phyloP scores from a whole-genome alignment of 805 yeast species.

The Spathaspora gorwiae region DNA sequence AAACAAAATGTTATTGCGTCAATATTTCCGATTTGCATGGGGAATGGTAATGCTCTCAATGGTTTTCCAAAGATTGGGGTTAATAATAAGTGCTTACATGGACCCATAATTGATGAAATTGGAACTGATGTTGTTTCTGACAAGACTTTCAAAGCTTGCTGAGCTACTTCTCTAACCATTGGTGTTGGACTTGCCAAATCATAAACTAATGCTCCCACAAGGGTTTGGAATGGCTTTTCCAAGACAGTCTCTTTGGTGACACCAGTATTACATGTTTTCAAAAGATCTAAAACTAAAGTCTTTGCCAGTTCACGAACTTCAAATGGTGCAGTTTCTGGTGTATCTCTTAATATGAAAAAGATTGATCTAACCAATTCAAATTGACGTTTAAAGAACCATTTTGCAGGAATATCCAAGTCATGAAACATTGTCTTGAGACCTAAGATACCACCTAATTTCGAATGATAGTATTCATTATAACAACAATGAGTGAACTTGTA shows the following conservation, averaged over 20 bases:
- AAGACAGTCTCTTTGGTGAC: slow-evolving; percentile 57
- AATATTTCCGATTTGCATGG: slow-evolving; percentile 97
- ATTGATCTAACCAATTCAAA: slow-evolving; percentile 81
- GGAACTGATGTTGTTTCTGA: slow-evolving; percentile 69
- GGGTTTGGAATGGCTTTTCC: slow-evolving; percentile 71
- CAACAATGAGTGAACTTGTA: slow-evolving; percentile 86
- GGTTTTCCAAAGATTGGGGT: slow-evolving; percentile 98
- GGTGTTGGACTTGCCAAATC: slow-evolving; percentile 88
- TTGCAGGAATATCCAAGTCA: slow-evolving; percentile 61
- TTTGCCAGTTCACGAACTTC: slow-evolving; percentile 72
- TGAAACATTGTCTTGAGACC: slow-evolving; percentile 74
- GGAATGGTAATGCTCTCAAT: slow-evolving; percentile 91
- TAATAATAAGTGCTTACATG: slow-evolving; percentile 75
- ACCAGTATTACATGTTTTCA: slow-evolving; percentile 60
- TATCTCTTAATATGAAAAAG: slow-evolving; percentile 85
- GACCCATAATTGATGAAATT: slow-evolving; percentile 69
- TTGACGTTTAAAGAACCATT: slow-evolving; percentile 74
- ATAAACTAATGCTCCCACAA: slow-evolving; percentile 85
- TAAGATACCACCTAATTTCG: slow-evolving; percentile 82
- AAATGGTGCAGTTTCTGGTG: slow-evolving; percentile 82
- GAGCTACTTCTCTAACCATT: slow-evolving; percentile 78
- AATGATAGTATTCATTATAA: slow-evolving; percentile 81
- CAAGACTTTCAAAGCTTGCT: slow-evolving; percentile 59
- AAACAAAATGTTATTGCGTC: slow-evolving; percentile 95
- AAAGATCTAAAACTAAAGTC: slow-evolving; percentile 56